These are phyloP conservation scores for Phytophthora citricola DNA, from an alignment of 352 stramenopile genomes.

Conservation along the genomic window DNA sequence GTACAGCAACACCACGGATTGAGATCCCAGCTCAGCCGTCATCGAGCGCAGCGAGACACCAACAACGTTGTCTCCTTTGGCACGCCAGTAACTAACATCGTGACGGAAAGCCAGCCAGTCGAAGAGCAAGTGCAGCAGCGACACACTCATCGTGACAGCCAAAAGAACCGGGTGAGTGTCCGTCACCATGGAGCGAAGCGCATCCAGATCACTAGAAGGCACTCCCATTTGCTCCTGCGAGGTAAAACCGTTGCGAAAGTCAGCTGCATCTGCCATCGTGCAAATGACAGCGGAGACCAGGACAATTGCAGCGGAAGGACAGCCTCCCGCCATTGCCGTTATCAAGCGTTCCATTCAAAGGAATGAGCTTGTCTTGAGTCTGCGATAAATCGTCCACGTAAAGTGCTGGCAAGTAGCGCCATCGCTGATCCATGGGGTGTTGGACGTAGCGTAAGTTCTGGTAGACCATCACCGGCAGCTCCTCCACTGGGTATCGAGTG, in stretches of 20 bases:
- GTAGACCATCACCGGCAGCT: slow-evolving; percentile 75
- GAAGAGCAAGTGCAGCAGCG: slow-evolving; percentile 97
- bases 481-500: slow-evolving; percentile 67
- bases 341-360: slow-evolving; percentile 62
- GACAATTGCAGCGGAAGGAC: slow-evolving; percentile 65
- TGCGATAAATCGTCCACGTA: slow-evolving; percentile 82
- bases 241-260: slow-evolving; percentile 67
- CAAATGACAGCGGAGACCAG: slow-evolving; percentile 81
- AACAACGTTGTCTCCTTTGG: slow-evolving; percentile 93
- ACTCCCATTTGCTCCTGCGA: slow-evolving; percentile 75
- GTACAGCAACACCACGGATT: slow-evolving; percentile 95
- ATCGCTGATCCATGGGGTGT: slow-evolving; percentile 46
- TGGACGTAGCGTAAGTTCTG: slow-evolving; percentile 73
- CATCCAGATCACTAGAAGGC: slow-evolving; percentile 77
- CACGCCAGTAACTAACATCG: slow-evolving; percentile 97
- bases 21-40: slow-evolving; percentile 94
- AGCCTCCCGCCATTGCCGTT: slow-evolving; percentile 25
- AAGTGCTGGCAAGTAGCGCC: slow-evolving; percentile 77
- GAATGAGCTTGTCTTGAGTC: slow-evolving; percentile 74
- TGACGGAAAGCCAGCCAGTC: slow-evolving; percentile 98
- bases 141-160: slow-evolving; percentile 94
- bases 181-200: slow-evolving; percentile 90
- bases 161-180: slow-evolving; percentile 97
- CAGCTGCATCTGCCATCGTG: slow-evolving; percentile 80
- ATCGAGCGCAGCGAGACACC: slow-evolving; percentile 94